Conservation (phyloP, 306 rosid species). For the Malus asiatica region DNA sequence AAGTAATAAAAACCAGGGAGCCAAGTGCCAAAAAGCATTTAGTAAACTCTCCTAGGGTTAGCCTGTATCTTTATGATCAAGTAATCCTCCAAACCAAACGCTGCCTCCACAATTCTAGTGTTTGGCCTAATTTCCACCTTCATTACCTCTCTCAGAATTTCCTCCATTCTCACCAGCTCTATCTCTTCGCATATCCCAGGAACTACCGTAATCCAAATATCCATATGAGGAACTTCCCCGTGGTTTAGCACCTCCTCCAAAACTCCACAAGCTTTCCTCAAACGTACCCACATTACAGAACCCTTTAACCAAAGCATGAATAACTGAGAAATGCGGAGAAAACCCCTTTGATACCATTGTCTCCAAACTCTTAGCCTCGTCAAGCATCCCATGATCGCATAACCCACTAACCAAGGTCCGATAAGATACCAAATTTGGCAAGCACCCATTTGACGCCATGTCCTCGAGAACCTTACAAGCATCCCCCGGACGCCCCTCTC, state of each 20-base stretch:
- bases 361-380: conserved; percentile 50
- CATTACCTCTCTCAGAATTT: conserved; percentile 37
- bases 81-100: conserved; percentile 57
- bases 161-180: conserved; percentile 26
- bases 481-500: conserved; percentile 66
- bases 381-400: conserved; percentile 59
- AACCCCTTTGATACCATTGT: conserved; percentile 60
- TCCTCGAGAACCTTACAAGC: conserved; percentile 77
- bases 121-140: conserved; percentile 42
- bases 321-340: conserved; percentile 59
- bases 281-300: conserved; percentile 57
- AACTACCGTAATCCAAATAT: conserved; percentile 53
- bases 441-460: conserved; percentile 64
- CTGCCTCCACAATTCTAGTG: conserved; percentile 59
- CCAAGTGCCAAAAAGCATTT: neutral
- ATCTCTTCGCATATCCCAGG: conserved; percentile 55
- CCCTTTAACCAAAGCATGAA: conserved; percentile 57
- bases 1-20: neutral
- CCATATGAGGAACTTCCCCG: conserved; percentile 62
- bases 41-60: conserved; percentile 16
- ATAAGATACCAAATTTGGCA: conserved; percentile 71
- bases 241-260: conserved; percentile 38
- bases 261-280: conserved; percentile 61
- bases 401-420: conserved; percentile 60
- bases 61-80: conserved; percentile 42